Evolutionary conservation across 306 rosid species (phyloP).

Genomic region (Parietaria judaica): DNA sequence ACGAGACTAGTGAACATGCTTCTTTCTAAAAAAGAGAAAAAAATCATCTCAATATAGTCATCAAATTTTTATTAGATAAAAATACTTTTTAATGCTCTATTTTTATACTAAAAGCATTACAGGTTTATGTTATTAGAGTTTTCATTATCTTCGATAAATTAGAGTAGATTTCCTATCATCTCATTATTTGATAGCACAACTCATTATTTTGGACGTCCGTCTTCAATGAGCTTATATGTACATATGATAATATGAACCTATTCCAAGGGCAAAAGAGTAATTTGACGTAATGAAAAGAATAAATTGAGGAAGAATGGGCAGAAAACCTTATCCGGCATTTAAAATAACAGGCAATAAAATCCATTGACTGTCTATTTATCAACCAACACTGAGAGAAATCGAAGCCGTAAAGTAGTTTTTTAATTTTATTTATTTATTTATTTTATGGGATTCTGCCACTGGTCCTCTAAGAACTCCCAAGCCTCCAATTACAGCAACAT

Average conservation of each 20-base stretch:
- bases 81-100: too few species aligned
- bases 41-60: too few species aligned
- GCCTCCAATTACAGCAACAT: slow-evolving; percentile 5
- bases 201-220: too few species aligned
- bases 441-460: slow-evolving; percentile 25
- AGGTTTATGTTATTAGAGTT: too few species aligned
- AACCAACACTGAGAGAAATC: neutral
- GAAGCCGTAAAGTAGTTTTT: neutral
- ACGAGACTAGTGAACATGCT: too few species aligned
- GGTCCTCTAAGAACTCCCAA: slow-evolving; percentile 15
- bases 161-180: too few species aligned
- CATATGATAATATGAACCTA: neutral
- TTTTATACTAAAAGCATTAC: too few species aligned
- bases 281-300: neutral
- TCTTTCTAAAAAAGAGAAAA: too few species aligned
- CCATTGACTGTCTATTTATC: slow-evolving; percentile 16
- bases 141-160: too few species aligned
- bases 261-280: slow-evolving; percentile 2
- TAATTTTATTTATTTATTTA: neutral
- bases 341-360: slow-evolving; percentile 6
- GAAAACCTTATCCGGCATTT: neutral
- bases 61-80: too few species aligned
- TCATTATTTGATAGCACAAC: too few species aligned
- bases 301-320: neutral
- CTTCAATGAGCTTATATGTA: too few species aligned